These are phyloP conservation scores for Ophiostoma triangulosporum DNA, from an alignment of 2,329 filamentous ascomycete species.

Conservation along the genomic window DNA sequence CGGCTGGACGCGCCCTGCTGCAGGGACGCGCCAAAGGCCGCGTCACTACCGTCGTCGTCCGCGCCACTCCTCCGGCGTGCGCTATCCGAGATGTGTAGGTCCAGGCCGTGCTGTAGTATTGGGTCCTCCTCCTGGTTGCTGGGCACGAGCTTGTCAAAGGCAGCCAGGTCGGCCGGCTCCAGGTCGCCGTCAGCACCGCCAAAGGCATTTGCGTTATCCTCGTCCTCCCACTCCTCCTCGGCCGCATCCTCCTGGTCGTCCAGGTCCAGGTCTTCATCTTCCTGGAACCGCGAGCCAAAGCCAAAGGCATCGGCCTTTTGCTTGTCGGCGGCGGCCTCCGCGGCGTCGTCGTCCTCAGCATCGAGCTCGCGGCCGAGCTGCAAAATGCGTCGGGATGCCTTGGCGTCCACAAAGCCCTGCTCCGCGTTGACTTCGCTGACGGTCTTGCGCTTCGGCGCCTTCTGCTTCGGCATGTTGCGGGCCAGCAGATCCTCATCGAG, in stretches of 20 bases:
- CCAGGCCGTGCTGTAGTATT: conserved; percentile 46
- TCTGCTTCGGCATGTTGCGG: conserved; percentile 55
- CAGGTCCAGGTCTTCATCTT: conserved; percentile 44
- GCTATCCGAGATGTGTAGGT: conserved; percentile 10
- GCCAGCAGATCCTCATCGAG: conserved; percentile 77
- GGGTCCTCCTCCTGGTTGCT: conserved; percentile 56
- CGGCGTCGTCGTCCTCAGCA: conserved; percentile 50
- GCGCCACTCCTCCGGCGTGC: conserved; percentile 18
- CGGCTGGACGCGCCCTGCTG: conserved; percentile 27
- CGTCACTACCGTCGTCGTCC: conserved; percentile 28
- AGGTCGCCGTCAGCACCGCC: conserved; percentile 73
- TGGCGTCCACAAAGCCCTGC: conserved; percentile 71
- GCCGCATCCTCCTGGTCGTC: conserved; percentile 32
- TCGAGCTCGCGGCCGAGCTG: conserved; percentile 78
- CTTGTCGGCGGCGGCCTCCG: conserved; percentile 19
- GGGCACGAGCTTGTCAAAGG: conserved; percentile 82
- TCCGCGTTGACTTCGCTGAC: conserved; percentile 45
- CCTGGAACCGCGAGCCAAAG: conserved; percentile 63
- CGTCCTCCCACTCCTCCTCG: conserved; percentile 62
- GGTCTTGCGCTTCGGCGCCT: conserved; percentile 57
- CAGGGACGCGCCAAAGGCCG: not conserved
- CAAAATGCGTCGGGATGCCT: conserved; percentile 77
- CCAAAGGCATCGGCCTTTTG: conserved; percentile 54
- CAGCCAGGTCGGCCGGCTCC: conserved; percentile 76
- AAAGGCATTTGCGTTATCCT: conserved; percentile 49